phyloP scores from a whole-genome alignment of 345 rosid genomes.

The Arabis hirsuta region DNA sequence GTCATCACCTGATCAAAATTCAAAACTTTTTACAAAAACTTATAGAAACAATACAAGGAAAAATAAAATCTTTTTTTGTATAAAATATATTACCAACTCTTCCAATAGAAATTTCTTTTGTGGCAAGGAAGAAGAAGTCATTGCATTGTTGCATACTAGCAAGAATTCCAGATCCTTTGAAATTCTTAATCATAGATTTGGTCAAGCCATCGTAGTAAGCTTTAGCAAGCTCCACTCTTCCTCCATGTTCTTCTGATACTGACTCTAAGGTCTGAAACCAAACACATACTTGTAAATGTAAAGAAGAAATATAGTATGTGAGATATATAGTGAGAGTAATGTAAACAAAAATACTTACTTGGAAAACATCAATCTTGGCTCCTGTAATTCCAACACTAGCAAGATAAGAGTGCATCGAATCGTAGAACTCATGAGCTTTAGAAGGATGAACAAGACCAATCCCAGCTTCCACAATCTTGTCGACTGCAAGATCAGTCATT shows the following conservation, averaged over 20 bases:
- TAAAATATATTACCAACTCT: constrained; percentile 67
- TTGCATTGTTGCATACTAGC: constrained; percentile 96
- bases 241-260: constrained; percentile 74
- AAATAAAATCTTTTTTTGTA: not conserved
- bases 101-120: constrained; percentile 77
- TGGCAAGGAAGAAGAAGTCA: constrained; percentile 88
- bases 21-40: not conserved
- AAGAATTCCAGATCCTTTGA: constrained; percentile 72
- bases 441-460: constrained; percentile 78
- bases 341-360: constrained; percentile 52
- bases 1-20: constrained; percentile 66
- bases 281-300: not conserved
- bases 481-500: constrained; percentile 84
- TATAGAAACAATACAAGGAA: not conserved
- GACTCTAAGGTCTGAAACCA: constrained; percentile 67
- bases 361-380: constrained; percentile 83
- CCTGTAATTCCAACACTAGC: constrained; percentile 70
- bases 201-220: constrained; percentile 66
- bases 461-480: constrained; percentile 69
- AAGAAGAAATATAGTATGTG: not conserved
- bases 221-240: constrained; percentile 81
- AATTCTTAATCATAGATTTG: constrained; percentile 71
- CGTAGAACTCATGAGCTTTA: constrained; percentile 66
- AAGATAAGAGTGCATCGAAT: constrained; percentile 89
- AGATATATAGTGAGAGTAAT: not conserved